Evolutionary conservation across 768 basidiomycete genomes (phyloP).

Genomic region (Stropharia rugosoannulata): DNA sequence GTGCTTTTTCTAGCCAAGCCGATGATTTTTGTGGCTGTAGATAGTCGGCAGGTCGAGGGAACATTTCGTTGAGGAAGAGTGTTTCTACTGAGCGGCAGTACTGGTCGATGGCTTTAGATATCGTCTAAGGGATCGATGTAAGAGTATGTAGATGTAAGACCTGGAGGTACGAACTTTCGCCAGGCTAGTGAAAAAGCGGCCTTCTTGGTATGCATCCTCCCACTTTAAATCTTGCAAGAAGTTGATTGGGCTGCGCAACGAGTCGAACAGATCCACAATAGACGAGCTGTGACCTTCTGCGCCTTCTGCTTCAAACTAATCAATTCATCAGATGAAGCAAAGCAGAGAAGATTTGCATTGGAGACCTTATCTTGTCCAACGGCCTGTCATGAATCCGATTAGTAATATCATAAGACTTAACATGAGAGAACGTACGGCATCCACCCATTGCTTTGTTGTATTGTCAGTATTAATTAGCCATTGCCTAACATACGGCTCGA

Average conservation of each 20-base stretch:
- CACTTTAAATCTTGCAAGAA: slow-evolving; percentile 90
- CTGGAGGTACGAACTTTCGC: slow-evolving; percentile 61
- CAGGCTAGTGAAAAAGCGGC: slow-evolving; percentile 85
- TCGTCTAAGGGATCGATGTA: slow-evolving; percentile 51
- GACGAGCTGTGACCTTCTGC: slow-evolving; percentile 91
- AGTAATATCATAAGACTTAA: slow-evolving; percentile 33
- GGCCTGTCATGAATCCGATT: slow-evolving; percentile 73
- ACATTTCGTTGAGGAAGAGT: slow-evolving; percentile 95
- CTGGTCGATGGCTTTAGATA: slow-evolving; percentile 88
- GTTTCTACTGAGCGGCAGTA: slow-evolving; percentile 88
- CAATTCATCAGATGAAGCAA: slow-evolving; percentile 1
- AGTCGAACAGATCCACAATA: slow-evolving; percentile 94
- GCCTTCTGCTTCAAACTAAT: slow-evolving; percentile 76
- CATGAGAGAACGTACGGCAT: slow-evolving; percentile 58
- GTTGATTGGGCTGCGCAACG: slow-evolving; percentile 84
- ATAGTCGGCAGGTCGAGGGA: slow-evolving; percentile 76
- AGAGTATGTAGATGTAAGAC: background rate
- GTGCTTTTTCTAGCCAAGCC: slow-evolving; percentile 86
- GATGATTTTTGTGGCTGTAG: slow-evolving; percentile 84
- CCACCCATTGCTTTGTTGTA: slow-evolving; percentile 94
- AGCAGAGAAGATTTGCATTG: background rate
- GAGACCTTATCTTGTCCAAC: slow-evolving; percentile 79
- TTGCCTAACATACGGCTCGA: slow-evolving; percentile 83
- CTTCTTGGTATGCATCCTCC: slow-evolving; percentile 88
- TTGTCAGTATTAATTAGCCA: slow-evolving; percentile 89